phyloP scores from a whole-genome alignment of 345 rosid genomes.

The Heritiera fomes region DNA sequence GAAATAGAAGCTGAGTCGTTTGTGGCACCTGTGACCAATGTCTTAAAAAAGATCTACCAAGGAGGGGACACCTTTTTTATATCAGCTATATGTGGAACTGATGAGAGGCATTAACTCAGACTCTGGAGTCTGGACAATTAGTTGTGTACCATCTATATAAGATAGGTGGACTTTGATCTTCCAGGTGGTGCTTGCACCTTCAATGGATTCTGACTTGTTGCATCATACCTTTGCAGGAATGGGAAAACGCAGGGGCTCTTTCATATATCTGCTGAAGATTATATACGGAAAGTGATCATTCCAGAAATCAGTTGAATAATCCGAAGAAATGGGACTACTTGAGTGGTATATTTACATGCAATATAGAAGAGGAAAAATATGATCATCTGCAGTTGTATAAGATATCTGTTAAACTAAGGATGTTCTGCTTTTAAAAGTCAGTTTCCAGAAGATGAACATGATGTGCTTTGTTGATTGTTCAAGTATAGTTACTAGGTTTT shows the following conservation, averaged over 20 bases:
- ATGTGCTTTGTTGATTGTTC: no score
- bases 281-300: no score
- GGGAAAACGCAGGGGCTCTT: no score
- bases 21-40: background rate
- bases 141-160: background rate
- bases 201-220: background rate
- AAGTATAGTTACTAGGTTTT: no score
- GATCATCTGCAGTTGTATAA: background rate
- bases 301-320: background rate
- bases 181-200: background rate
- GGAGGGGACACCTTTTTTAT: background rate
- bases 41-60: background rate
- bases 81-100: background rate
- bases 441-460: background rate
- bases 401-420: background rate
- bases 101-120: background rate
- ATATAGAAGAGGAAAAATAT: background rate
- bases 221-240: background rate
- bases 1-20: background rate
- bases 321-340: background rate
- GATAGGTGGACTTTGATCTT: background rate
- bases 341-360: background rate
- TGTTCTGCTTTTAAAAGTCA: background rate
- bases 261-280: background rate
- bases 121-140: background rate